Base-by-base conservation (phyloP, 164 flowering plant genomes). In the Saururus chinensis region DNA sequence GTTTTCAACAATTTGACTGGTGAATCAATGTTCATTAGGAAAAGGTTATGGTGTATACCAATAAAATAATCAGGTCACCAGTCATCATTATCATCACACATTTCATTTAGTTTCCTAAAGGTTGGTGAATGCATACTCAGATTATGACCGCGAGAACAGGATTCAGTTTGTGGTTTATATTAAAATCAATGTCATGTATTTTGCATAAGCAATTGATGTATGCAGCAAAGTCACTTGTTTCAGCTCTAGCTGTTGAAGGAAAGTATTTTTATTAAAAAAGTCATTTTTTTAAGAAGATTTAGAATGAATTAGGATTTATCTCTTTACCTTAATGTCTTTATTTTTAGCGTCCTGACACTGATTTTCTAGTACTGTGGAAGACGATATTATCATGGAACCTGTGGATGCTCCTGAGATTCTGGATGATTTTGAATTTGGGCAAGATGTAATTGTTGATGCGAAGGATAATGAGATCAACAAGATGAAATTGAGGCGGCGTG, bases 361-460 rank as follows among this genome's bases (percentile, higher is more conserved):
- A 48, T 35, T 71, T 69, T 79, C 37, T 80, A 90, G 99, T 49
- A 88, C 97, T 68, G 83, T 80, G 69, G 99, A 93, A 75, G 97
- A 93, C 69, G 92, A 90, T 52, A 83, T 93, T 64, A 74, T 93
- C 42, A 78, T 90, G 74, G 97, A 93, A 74, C 92, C 70, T 65
- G 87, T 76, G 64, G 97, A 88, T 56, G 75, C 83, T 61, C 89
- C 93, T 1, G 97, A 90, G 70, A 74, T 93, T 55, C 51, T 93
- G 70, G 99, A 93, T 74, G 99, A 93, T 72, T 88, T 90, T 78
- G 99, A 93, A 70, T 70, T 93, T 63, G 92, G 86, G 55, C 82
- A 87, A 77, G 91, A 84, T 63, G 99, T 88, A 78, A 82, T 59
- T 71, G 83, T 88, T 65, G 95, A 90, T 66, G 85, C 90, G 23